Base-by-base conservation (phyloP, 2,329 filamentous ascomycete species). In the Juglanconis juglandina region DNA sequence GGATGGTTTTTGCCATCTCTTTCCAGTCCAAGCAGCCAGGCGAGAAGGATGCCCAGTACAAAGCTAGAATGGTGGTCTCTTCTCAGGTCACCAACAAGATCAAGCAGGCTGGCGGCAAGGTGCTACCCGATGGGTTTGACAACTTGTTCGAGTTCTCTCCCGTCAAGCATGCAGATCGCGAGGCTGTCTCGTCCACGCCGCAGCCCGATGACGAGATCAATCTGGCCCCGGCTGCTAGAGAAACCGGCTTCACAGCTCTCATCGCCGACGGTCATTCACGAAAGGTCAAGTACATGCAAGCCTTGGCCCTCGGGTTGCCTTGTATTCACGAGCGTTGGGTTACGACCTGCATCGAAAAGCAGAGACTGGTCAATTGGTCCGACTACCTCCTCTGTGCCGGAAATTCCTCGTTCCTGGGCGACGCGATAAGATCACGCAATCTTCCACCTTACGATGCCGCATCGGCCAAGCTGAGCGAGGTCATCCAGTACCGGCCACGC, bases 271-370 rank as follows among this genome's bases (percentile, higher is more conserved):
- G 86, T 4, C 90, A 96, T 71, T 95, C 90, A 6, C 87, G 94
- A 51, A 92, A 92, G 64, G 85, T 87, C 53, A 99, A 98, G 71
- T 97, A 95, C 72, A 90, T 98, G 81, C 93, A 98, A 75, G 95
- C 95, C 0, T 83, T 99, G 2, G 93, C 95, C 0, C 83, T 99
- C 0, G 92, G 91, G 1, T 76, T 99, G 0, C 95, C 95, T 0
- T 96, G 93, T 68, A 79, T 99, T 1, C 89, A 91, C 5, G 83
- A 87, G 5, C 87, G 88, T 58, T 99, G 95, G 94, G 78, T 96
- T 52, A 81, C 84, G 33, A 83, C 89, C 53, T 96, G 91, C 63
- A 73, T 94, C 3, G 73, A 79, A 1, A 84, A 84, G 37, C 78
- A 80, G 5, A 70, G 75, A 7, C 74, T 94, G 0, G 75, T 96